Percentiles rank a stretch among this genome's conserved stretches.
Evolutionary conservation across 805 yeast species (phyloP).

Genomic region (Myxozyma nipponensis): DNA sequence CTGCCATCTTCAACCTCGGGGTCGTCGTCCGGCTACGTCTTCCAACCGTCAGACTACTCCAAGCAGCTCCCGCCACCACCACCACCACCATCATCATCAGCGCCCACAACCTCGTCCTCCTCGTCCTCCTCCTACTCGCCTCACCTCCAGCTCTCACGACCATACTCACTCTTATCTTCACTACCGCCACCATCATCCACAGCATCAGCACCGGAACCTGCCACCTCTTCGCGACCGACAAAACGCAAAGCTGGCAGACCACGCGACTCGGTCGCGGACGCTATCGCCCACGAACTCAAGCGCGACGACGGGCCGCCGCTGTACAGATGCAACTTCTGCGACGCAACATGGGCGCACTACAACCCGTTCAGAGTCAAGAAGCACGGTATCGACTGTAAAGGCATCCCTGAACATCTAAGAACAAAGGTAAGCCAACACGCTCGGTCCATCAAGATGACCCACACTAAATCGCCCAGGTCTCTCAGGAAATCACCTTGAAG

Average conservation of each 20-base stretch:
- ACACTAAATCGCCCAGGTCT: too few relatives aligned
- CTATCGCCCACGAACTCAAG: slow-evolving; percentile 27
- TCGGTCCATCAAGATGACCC: too few relatives aligned
- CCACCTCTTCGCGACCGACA: not conserved
- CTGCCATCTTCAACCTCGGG: not conserved
- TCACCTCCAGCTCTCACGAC: too few relatives aligned
- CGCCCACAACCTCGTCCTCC: not conserved
- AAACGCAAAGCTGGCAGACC: slow-evolving; percentile 28
- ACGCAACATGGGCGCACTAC: slow-evolving; percentile 28
- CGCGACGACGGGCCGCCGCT: slow-evolving; percentile 17
- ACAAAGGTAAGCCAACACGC: not conserved
- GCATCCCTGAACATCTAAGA: slow-evolving; percentile 25
- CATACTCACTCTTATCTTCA: not conserved
- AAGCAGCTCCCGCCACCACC: not conserved
- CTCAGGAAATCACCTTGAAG: slow-evolving; percentile 20
- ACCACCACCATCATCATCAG: not conserved
- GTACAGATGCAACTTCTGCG: slow-evolving; percentile 26
- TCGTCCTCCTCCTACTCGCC: not conserved
- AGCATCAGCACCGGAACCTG: slow-evolving; percentile 4
- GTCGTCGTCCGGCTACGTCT: too few relatives aligned
- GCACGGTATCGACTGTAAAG: slow-evolving; percentile 27
- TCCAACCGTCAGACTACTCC: too few relatives aligned
- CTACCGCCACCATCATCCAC: not conserved
- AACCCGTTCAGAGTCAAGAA: slow-evolving; percentile 27
- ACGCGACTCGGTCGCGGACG: slow-evolving; percentile 28